Conservation (phyloP, 495 filamentous ascomycete genomes). For the Penicillium diatomitis region DNA sequence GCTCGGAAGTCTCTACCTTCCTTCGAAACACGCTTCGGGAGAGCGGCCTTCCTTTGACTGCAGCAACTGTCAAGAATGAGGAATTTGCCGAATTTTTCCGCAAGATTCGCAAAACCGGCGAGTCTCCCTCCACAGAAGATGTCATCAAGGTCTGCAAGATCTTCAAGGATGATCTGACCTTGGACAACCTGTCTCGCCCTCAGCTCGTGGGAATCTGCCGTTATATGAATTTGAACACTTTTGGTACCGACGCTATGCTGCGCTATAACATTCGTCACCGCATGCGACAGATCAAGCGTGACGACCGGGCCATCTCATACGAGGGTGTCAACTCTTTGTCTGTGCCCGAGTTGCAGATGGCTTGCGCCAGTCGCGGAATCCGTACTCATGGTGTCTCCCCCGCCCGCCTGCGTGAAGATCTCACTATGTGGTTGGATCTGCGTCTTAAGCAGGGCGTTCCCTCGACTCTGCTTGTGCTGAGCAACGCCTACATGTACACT, state of each 20-base stretch:
- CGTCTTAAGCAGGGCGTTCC: conserved; percentile 88
- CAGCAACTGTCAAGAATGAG: conserved; percentile 78
- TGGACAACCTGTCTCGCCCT: conserved; percentile 93
- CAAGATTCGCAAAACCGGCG: conserved; percentile 87
- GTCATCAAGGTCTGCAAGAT: conserved; percentile 99
- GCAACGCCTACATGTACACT: conserved; percentile 93
- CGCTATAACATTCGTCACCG: conserved; percentile 96
- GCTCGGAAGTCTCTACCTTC: conserved; percentile 91
- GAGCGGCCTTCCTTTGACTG: conserved; percentile 79
- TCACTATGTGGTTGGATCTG: conserved; percentile 91
- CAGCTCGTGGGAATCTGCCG: conserved; percentile 96
- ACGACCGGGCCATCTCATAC: conserved; percentile 89
- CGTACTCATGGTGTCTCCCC: conserved; percentile 87
- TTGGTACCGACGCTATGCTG: conserved; percentile 93
- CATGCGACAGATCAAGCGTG: conserved; percentile 98
- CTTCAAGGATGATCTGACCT: conserved; percentile 95
- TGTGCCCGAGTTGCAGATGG: conserved; percentile 87
- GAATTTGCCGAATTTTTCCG: conserved; percentile 98
- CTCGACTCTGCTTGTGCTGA: conserved; percentile 88
- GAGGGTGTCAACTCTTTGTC: conserved; percentile 91
- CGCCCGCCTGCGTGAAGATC: conserved; percentile 76
- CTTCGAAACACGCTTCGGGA: conserved; percentile 84
- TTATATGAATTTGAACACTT: conserved; percentile 95
- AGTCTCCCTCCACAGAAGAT: conserved; percentile 76
- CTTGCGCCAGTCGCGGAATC: conserved; percentile 82